Evolutionary conservation across 176 grass and related monocot species (phyloP).

Genomic region (Cymbopogon citratus): DNA sequence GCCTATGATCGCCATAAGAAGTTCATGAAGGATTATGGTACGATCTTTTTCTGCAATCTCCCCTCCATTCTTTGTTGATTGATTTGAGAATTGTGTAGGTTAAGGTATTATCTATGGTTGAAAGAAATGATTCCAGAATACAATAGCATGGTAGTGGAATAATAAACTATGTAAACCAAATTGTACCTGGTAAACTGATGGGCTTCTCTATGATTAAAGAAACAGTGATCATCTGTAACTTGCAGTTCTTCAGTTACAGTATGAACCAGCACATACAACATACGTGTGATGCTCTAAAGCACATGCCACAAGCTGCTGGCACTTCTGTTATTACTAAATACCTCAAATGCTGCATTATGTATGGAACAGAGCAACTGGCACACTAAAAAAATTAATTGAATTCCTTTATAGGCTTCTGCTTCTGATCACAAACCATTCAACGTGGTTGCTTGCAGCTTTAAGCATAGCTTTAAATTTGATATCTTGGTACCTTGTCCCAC

Average conservation of each 20-base stretch:
- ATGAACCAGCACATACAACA: no score
- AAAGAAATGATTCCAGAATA: no score
- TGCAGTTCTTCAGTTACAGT: no score
- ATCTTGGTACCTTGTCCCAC: no score
- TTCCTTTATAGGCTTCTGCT: neutral
- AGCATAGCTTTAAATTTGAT: neutral
- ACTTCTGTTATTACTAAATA: neutral
- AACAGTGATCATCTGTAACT: no score
- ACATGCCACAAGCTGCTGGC: neutral
- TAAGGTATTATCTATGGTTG: neutral
- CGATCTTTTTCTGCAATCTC: neutral
- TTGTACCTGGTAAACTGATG: no score
- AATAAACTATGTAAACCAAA: no score
- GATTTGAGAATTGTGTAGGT: neutral
- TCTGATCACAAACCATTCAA: neutral
- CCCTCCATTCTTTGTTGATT: neutral
- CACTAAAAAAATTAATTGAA: neutral
- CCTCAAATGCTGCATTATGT: neutral
- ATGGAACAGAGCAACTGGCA: neutral
- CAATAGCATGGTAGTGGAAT: no score
- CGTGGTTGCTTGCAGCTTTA: neutral
- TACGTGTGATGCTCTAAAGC: neutral
- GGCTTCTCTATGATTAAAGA: no score
- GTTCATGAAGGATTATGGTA: constrained; percentile 88
- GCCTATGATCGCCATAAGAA: constrained; percentile 76